phyloP scores from a whole-genome alignment of 805 yeast species.

The Hyphopichia homilentoma region DNA sequence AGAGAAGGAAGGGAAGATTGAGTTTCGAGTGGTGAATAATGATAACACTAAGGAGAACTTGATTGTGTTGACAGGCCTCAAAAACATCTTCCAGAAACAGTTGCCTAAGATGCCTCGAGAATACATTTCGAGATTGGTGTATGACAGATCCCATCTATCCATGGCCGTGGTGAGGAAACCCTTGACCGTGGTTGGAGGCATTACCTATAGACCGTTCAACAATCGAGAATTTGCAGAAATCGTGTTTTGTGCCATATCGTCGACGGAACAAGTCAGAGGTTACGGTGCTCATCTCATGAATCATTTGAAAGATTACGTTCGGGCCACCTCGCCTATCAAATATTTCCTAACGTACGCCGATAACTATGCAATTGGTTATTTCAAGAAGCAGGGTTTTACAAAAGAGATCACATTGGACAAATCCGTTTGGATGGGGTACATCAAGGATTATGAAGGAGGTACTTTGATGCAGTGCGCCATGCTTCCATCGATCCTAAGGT shows the following conservation, averaged over 20 bases:
- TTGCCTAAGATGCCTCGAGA: constrained; percentile 98
- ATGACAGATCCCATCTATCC: constrained; percentile 89
- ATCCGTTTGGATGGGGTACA: constrained; percentile 95
- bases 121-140: constrained; percentile 90
- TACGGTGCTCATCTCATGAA: constrained; percentile 99
- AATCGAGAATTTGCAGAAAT: constrained; percentile 92
- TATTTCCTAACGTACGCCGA: constrained; percentile 95
- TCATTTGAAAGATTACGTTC: constrained; percentile 92
- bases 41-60: constrained; percentile 84
- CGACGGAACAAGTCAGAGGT: constrained; percentile 97
- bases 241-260: constrained; percentile 96
- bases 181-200: constrained; percentile 95
- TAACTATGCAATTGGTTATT: constrained; percentile 97
- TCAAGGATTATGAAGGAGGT: constrained; percentile 98
- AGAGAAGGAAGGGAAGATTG: constrained; percentile 89
- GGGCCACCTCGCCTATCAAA: constrained; percentile 79
- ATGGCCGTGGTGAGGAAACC: constrained; percentile 96
- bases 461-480: constrained; percentile 96
- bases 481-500: constrained; percentile 78
- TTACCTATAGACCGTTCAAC: constrained; percentile 92
- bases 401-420: constrained; percentile 87
- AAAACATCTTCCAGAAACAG: constrained; percentile 95
- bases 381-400: constrained; percentile 97
- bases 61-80: constrained; percentile 90
- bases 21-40: constrained; percentile 93